Conservation (phyloP, 1,284 basidiomycete species). For the Filobasidium uniguttulatum region DNA sequence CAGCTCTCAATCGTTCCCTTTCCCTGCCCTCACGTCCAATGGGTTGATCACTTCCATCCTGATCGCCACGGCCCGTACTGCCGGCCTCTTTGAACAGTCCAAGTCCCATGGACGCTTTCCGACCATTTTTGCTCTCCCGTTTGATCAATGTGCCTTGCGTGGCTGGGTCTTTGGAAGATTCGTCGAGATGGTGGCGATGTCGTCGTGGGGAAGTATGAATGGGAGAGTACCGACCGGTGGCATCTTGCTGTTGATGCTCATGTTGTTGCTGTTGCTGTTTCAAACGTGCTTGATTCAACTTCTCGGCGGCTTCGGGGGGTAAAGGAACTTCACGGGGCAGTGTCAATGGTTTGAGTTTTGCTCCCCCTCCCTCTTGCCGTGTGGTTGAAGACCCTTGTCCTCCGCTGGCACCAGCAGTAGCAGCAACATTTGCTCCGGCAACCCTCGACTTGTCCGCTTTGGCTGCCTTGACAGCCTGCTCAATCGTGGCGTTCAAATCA, state of each 20-base stretch:
- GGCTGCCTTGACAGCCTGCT: constrained; percentile 27
- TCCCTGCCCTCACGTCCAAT: not conserved
- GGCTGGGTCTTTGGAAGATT: too few species aligned
- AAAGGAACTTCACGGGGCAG: constrained; percentile 29
- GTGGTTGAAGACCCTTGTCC: too few species aligned
- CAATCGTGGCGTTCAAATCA: constrained; percentile 30
- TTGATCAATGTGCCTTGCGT: constrained; percentile 18
- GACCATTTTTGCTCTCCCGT: constrained; percentile 27
- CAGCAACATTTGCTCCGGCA: too few species aligned
- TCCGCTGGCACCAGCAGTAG: too few species aligned
- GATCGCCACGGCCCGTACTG: constrained; percentile 9
- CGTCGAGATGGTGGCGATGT: not conserved
- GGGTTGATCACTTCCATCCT: constrained; percentile 2
- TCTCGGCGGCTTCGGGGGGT: constrained; percentile 28
- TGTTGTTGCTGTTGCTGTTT: not conserved
- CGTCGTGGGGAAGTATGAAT: not conserved
- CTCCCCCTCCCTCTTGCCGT: too few species aligned
- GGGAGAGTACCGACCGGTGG: constrained; percentile 3
- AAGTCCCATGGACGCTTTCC: constrained; percentile 38
- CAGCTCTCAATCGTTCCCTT: not conserved
- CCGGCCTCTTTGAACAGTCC: constrained; percentile 35
- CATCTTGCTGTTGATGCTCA: too few species aligned
- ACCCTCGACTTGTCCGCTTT: too few species aligned
- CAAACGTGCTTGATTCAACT: constrained; percentile 31
- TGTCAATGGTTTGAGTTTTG: too few species aligned